Evolutionary conservation across 208 protist genomes (phyloP).

Genomic region (Strigomonas galati): DNA sequence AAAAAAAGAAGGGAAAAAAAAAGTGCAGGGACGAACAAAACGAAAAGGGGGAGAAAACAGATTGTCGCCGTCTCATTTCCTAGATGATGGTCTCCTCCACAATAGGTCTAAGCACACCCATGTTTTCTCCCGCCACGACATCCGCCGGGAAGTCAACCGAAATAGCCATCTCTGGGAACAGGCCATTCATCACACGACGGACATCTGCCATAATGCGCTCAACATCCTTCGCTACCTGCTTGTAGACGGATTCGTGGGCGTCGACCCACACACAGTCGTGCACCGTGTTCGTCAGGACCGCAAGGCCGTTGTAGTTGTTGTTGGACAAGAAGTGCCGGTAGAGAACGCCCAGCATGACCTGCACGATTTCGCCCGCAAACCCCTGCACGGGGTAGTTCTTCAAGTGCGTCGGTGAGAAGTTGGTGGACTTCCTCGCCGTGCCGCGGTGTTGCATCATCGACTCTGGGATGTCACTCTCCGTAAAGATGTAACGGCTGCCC

Average conservation of each 20-base stretch:
- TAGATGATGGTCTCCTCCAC: constrained; percentile 65
- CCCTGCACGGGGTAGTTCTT: constrained; percentile 94
- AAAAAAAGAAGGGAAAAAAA: constrained; percentile 5
- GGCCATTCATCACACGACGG: constrained; percentile 66
- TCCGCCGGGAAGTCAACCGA: constrained; percentile 87
- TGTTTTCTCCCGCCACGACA: constrained; percentile 85
- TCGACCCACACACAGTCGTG: constrained; percentile 95
- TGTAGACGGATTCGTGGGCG: constrained; percentile 78
- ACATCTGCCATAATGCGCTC: constrained; percentile 86
- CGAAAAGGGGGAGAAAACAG: constrained; percentile 11
- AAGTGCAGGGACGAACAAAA: background rate
- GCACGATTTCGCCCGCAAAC: constrained; percentile 93
- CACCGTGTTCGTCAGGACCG: constrained; percentile 91
- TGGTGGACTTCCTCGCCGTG: constrained; percentile 76
- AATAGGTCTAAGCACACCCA: constrained; percentile 80
- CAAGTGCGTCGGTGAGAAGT: constrained; percentile 90
- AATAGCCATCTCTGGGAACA: constrained; percentile 83
- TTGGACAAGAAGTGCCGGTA: constrained; percentile 84
- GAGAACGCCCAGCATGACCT: constrained; percentile 90
- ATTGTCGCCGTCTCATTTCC: background rate
- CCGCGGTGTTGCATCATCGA: constrained; percentile 54
- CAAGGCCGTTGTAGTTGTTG: constrained; percentile 89
- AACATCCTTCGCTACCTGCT: constrained; percentile 75
- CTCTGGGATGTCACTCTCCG: constrained; percentile 84
- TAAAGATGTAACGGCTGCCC: constrained; percentile 89